Evolutionary conservation across 106 monocot genomes (phyloP).

Genomic region (Apostasia ramifera): DNA sequence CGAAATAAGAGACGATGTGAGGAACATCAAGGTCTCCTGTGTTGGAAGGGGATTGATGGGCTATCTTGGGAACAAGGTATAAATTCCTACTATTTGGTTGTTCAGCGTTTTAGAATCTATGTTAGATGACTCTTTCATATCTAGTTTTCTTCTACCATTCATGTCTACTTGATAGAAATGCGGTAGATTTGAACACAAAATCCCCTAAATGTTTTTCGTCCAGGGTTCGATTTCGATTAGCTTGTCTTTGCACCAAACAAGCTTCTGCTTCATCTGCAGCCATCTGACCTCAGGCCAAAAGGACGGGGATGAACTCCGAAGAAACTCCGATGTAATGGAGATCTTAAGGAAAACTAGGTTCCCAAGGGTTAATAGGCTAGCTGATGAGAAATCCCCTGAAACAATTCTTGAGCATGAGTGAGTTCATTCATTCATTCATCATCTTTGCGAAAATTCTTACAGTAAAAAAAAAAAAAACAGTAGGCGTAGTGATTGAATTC

Average conservation of each 20-base stretch:
- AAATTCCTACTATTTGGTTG: neutral
- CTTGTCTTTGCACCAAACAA: slow-evolving; percentile 75
- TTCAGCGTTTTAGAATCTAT: no score
- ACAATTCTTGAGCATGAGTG: slow-evolving; percentile 77
- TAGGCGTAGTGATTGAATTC: neutral
- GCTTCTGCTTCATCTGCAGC: slow-evolving; percentile 77
- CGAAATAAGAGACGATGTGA: slow-evolving; percentile 50
- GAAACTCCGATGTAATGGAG: slow-evolving; percentile 82
- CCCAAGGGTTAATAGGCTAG: slow-evolving; percentile 30
- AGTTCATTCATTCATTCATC: slow-evolving; percentile 6
- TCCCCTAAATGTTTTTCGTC: neutral
- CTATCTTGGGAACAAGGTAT: slow-evolving; percentile 75
- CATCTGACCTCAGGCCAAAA: slow-evolving; percentile 76
- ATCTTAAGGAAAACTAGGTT: slow-evolving; percentile 74
- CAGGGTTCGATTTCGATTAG: slow-evolving; percentile 82
- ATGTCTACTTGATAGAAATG: neutral
- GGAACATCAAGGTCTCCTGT: slow-evolving; percentile 66
- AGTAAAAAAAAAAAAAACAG: no score
- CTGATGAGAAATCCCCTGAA: slow-evolving; percentile 53
- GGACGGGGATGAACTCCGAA: slow-evolving; percentile 66
- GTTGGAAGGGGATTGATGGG: slow-evolving; percentile 74
- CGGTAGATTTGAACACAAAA: neutral
- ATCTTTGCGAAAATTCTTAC: neutral
- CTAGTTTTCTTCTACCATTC: no score
- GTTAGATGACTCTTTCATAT: no score